phyloP scores from a whole-genome alignment of 2,329 filamentous ascomycete genomes.

The Colletotrichum sp. region DNA sequence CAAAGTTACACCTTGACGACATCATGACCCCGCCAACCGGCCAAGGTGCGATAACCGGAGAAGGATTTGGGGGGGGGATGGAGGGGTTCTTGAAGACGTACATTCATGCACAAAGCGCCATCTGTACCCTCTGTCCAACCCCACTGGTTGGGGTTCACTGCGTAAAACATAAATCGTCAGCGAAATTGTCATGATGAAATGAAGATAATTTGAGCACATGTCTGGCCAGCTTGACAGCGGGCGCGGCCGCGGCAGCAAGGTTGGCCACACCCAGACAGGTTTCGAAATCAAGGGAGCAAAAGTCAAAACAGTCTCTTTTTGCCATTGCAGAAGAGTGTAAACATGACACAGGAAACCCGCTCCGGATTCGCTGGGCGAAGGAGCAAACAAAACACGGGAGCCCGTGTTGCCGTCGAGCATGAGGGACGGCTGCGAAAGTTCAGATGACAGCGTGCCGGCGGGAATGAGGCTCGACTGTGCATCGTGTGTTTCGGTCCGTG shows the following conservation, averaged over 20 bases:
- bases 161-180: constrained; percentile 2
- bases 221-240: neutral
- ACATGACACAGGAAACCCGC: neutral
- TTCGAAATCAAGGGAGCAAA: constrained; percentile 18
- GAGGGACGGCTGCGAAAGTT: neutral
- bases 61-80: neutral
- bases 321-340: neutral
- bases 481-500: constrained; percentile 9
- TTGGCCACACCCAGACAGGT: neutral
- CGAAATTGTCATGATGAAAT: neutral
- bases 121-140: constrained; percentile 42
- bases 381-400: constrained; percentile 1
- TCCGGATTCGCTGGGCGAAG: neutral
- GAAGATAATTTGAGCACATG: neutral
- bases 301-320: neutral
- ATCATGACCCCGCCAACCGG: neutral
- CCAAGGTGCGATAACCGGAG: neutral
- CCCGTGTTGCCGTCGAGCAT: neutral
- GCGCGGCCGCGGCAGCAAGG: neutral
- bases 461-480: neutral
- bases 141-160: constrained; percentile 64
- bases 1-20: neutral
- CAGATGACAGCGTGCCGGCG: neutral
- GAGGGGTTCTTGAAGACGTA: constrained; percentile 36
- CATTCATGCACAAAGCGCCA: constrained; percentile 57